Percentiles rank a stretch among this genome's conserved stretches.
phyloP scores from a whole-genome alignment of 225 moss, liverwort and hornwort species.

The Climacium dendroides region DNA sequence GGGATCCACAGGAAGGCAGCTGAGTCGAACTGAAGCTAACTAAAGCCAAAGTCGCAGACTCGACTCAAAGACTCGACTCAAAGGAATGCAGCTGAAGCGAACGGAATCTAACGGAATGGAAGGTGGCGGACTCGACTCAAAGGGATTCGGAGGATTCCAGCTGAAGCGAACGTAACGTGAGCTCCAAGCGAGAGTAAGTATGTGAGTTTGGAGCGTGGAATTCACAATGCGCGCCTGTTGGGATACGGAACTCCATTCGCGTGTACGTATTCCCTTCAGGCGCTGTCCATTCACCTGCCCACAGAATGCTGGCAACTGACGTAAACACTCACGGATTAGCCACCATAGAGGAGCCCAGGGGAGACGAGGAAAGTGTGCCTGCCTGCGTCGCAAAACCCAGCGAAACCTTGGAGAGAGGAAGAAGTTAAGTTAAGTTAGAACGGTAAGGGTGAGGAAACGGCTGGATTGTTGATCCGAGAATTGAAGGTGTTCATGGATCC shows the following conservation, averaged over 20 bases:
- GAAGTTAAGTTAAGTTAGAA: neutral
- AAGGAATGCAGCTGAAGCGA: neutral
- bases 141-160: neutral
- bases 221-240: neutral
- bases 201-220: neutral
- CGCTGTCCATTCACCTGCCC: neutral
- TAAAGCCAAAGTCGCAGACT: neutral
- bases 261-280: neutral
- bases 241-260: neutral
- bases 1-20: neutral
- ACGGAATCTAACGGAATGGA: neutral
- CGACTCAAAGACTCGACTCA: neutral
- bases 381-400: neutral
- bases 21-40: neutral
- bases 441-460: neutral
- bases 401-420: neutral
- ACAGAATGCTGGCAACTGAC: neutral
- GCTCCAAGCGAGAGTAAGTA: neutral
- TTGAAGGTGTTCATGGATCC: neutral
- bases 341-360: neutral
- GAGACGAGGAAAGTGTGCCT: neutral
- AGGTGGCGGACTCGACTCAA: neutral
- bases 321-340: neutral
- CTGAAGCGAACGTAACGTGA: neutral
- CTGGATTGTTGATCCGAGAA: neutral